Percentiles rank a stretch among this genome's conserved stretches.
Evolutionary conservation across 2,329 filamentous ascomycete genomes (phyloP).

Genomic region (Colletotrichum australisinense): DNA sequence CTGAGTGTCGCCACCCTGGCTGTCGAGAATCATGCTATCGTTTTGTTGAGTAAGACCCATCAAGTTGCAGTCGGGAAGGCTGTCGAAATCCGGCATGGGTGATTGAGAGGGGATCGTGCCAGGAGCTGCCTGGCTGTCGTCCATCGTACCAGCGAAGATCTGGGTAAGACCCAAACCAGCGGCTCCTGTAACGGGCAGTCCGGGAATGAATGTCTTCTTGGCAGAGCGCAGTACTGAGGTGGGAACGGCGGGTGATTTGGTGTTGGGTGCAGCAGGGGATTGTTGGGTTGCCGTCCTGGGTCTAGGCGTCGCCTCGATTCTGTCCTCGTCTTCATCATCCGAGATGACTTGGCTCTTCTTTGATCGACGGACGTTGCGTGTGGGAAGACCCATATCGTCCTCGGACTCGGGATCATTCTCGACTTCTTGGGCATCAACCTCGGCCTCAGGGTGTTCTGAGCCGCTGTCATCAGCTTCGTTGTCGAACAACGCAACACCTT

Average conservation of each 20-base stretch:
- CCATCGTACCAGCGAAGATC: conserved; percentile 92
- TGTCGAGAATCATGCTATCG: conserved; percentile 64
- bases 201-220: conserved; percentile 77
- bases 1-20: conserved; percentile 53
- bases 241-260: conserved; percentile 65
- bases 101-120: conserved; percentile 51
- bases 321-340: conserved; percentile 70
- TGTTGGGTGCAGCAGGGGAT: conserved; percentile 55
- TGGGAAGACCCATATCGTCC: conserved; percentile 54
- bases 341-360: conserved; percentile 69
- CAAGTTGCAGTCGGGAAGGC: conserved; percentile 70
- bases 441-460: conserved; percentile 42
- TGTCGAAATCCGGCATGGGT: conserved; percentile 67
- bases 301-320: conserved; percentile 59
- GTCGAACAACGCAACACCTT: conserved; percentile 49
- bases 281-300: conserved; percentile 53
- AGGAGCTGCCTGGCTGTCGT: conserved; percentile 63
- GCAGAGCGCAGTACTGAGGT: conserved; percentile 76
- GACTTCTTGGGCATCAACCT: conserved; percentile 40
- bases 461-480: conserved; percentile 56
- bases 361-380: conserved; percentile 55
- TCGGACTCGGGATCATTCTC: conserved; percentile 47
- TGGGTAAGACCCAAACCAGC: conserved; percentile 84
- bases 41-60: conserved; percentile 68
- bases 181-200: conserved; percentile 69